These are phyloP conservation scores for Ambrosiella beaveri DNA, from an alignment of 2,329 filamentous ascomycete species.

Conservation along the genomic window DNA sequence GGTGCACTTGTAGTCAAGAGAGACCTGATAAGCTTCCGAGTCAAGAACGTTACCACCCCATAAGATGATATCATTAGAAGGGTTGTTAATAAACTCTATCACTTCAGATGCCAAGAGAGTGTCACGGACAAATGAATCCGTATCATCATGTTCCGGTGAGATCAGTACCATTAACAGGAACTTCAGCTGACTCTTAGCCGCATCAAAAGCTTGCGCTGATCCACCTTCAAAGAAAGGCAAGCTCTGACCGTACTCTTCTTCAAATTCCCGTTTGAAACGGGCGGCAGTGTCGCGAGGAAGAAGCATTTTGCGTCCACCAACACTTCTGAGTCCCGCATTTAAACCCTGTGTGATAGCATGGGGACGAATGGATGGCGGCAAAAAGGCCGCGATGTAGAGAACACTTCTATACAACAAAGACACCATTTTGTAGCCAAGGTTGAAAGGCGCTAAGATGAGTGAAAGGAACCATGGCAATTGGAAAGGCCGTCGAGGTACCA, in stretches of 20 bases:
- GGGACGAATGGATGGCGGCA: constrained; percentile 48
- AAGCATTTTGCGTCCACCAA: constrained; percentile 54
- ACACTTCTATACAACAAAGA: constrained; percentile 55
- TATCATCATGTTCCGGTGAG: constrained; percentile 91
- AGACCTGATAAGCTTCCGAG: constrained; percentile 84
- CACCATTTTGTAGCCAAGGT: constrained; percentile 55
- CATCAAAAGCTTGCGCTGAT: constrained; percentile 79
- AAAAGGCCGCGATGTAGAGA: constrained; percentile 61
- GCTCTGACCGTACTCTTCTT: constrained; percentile 68
- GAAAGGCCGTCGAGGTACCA: constrained; percentile 64
- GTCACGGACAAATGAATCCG: constrained; percentile 59
- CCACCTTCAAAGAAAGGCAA: constrained; percentile 74
- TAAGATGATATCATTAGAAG: constrained; percentile 61
- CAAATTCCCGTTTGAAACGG: constrained; percentile 80
- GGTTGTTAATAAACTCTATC: constrained; percentile 53
- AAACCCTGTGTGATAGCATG: constrained; percentile 36
- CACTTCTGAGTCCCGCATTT: constrained; percentile 36
- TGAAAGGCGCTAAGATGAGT: constrained; percentile 41
- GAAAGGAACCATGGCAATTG: constrained; percentile 62
- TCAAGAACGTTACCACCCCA: constrained; percentile 92
- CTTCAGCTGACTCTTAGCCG: constrained; percentile 78
- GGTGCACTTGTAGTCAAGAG: constrained; percentile 70
- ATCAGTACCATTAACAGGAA: constrained; percentile 78
- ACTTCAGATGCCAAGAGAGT: constrained; percentile 66
- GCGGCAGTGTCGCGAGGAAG: constrained; percentile 76